Evolutionary conservation across 768 basidiomycete species (phyloP), one percentile per base, ranked within the genome.

Genomic region (Cystobasidium ongulense): DNA sequence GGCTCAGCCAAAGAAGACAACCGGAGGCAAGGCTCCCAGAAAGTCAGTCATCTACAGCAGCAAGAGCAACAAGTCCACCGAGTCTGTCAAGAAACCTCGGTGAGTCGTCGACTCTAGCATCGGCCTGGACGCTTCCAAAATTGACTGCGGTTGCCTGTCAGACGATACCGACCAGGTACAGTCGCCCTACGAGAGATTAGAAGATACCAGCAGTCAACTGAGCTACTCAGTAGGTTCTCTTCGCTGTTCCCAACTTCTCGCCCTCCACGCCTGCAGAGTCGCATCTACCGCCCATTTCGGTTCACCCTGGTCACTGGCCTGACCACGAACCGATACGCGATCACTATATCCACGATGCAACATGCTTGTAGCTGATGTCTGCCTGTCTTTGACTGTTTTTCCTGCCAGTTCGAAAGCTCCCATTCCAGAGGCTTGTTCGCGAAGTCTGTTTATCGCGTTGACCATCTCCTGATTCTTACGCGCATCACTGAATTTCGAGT

Each of bases 371-470:
- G 39, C 39, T 41, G 39, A 54, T n/a, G n/a, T 46, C 43, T 13
- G 13, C 13, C 43, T n/a, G n/a, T 46, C 43, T 13, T 46, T 13
- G 13, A 13, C 43, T 46, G 43, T 13, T n/a, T n/a, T 29, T 21
- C 4, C 21, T 35, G 57, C 29, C 57, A 59, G 57, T 80, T 80
- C 78, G 80, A 73, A 82, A 80, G 79, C 79, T 82, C 50, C 78
- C 79, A 66, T 76, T 87, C 85, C 87, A 88, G 82, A 85, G 87
- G 75, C 84, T 87, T 71, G 86, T 96, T 76, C 92, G 91, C 85
- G 89, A 92, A 84, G 91, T 92, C 1, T n/a, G 66, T 68, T 18
- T n/a, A 38, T 41, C 64, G n/a, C 27, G 36, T 25, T 43, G n/a
- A n/a, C n/a, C n/a, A n/a, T n/a, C n/a, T n/a, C n/a, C n/a, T n/a